A percentile compares a stretch with the other conserved stretches of the same genome.
Evolutionary conservation across 202 grass and related monocot genomes (phyloP).

Genomic region (Saccharum hybrid): DNA sequence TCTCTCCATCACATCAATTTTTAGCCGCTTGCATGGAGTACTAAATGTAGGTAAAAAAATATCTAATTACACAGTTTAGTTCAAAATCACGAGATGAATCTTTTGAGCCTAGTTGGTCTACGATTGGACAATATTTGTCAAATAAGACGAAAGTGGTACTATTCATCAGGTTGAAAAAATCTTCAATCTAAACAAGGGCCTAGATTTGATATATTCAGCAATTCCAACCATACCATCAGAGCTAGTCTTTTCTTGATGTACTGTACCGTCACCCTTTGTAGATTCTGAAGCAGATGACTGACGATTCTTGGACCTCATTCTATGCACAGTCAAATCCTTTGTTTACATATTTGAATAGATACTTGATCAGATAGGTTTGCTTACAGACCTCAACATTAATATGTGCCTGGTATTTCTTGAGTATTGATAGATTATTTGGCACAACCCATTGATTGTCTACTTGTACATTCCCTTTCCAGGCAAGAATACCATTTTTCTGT

Average conservation of each 20-base stretch:
- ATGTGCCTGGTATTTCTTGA: not conserved
- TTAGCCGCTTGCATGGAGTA: too few species aligned
- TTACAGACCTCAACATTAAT: not conserved
- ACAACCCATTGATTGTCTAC: constrained; percentile 31
- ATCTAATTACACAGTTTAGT: too few species aligned
- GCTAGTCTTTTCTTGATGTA: not conserved
- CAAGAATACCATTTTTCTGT: not conserved
- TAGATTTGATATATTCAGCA: not conserved
- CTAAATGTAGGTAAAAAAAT: too few species aligned
- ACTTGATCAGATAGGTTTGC: not conserved
- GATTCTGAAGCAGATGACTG: not conserved
- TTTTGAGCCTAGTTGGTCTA: too few species aligned
- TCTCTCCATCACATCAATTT: too few species aligned
- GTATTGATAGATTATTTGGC: not conserved
- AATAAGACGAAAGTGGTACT: too few species aligned
- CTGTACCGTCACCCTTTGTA: not conserved
- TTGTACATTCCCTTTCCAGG: not conserved
- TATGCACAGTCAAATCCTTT: not conserved
- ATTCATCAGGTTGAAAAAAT: too few species aligned
- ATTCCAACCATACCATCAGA: not conserved
- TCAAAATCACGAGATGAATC: too few species aligned
- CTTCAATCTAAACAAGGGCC: too few species aligned
- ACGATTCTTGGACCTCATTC: not conserved
- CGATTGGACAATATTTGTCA: too few species aligned
- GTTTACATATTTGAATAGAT: not conserved